Conservation (phyloP, 352 stramenopile genomes). For the Globisporangium rhizosaccharum region DNA sequence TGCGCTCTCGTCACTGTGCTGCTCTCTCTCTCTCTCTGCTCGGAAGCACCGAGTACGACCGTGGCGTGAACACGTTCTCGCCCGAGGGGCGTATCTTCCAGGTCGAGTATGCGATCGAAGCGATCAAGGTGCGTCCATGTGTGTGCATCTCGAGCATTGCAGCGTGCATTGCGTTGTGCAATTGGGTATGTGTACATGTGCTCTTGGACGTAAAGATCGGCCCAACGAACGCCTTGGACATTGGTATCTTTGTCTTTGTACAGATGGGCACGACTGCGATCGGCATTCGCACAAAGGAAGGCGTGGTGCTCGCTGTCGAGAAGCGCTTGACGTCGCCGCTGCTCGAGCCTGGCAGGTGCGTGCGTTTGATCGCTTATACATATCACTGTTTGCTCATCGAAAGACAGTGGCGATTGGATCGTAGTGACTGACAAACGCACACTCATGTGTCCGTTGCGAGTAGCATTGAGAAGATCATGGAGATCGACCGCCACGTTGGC, state of each 20-base stretch:
- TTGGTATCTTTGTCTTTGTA: conserved; percentile 1
- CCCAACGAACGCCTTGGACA: not conserved
- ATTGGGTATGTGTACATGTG: not conserved
- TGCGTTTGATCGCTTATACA: not conserved
- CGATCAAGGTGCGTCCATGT: conserved; percentile 86
- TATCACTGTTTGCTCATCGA: not conserved
- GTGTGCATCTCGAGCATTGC: not conserved
- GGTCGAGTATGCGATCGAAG: conserved; percentile 98
- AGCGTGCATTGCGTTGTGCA: not conserved
- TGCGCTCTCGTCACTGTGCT: not conserved
- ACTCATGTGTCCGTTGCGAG: conserved; percentile 5
- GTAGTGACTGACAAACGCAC: not conserved
- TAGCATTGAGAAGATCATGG: conserved; percentile 99
- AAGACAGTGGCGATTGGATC: not conserved
- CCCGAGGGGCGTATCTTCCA: conserved; percentile 99
- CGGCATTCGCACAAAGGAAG: conserved; percentile 97
- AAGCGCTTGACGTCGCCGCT: conserved; percentile 97
- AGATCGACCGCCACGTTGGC: conserved; percentile 98
- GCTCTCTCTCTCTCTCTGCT: not conserved
- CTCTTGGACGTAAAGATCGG: not conserved
- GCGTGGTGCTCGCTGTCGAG: conserved; percentile 97
- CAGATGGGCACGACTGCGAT: conserved; percentile 97
- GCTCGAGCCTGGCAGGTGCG: conserved; percentile 88
- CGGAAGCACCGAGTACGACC: conserved; percentile 97
- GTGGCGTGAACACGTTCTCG: conserved; percentile 99